Evolutionary conservation across 1,284 basidiomycete genomes (phyloP).

Genomic region (Boletus albobrunnescens): DNA sequence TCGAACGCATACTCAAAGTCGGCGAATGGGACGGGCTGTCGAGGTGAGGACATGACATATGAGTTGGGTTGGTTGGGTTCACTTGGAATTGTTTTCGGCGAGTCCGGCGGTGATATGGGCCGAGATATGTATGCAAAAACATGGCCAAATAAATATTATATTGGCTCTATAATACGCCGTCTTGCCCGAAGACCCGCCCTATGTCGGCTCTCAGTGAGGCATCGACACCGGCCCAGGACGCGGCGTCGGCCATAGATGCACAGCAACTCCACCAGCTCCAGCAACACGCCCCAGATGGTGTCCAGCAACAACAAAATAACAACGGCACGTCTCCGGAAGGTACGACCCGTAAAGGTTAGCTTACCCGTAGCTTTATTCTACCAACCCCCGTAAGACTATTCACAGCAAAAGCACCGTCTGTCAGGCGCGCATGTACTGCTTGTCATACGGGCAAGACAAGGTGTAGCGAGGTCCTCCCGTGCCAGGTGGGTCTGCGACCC

Average conservation of each 20-base stretch:
- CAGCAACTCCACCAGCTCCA: conserved; percentile 58
- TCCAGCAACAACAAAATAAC: conserved; percentile 38
- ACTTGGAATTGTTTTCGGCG: no score
- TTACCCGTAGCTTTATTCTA: conserved; percentile 19
- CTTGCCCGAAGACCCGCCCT: no score
- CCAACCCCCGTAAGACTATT: conserved; percentile 11
- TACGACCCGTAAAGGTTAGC: conserved; percentile 31
- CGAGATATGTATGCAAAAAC: conserved; percentile 17
- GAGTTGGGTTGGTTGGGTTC: no score
- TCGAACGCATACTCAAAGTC: conserved; percentile 67
- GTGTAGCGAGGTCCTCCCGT: conserved; percentile 73
- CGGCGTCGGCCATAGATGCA: conserved; percentile 49
- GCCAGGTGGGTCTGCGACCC: conserved; percentile 50
- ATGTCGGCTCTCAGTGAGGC: conserved; percentile 71
- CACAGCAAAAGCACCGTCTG: conserved; percentile 70
- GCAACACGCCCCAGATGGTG: conserved; percentile 36
- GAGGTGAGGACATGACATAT: conserved; percentile 35
- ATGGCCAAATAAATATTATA: conserved; percentile 22
- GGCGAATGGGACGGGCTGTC: conserved; percentile 49
- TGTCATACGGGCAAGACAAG: conserved; percentile 77
- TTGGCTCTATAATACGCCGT: no score
- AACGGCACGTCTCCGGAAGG: conserved; percentile 30
- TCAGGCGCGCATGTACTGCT: conserved; percentile 70
- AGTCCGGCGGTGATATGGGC: conserved; percentile 7
- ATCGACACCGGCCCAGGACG: conserved; percentile 58